Conservation (phyloP, 805 yeast genomes). For the Maudiozyma serrabonitensis region DNA sequence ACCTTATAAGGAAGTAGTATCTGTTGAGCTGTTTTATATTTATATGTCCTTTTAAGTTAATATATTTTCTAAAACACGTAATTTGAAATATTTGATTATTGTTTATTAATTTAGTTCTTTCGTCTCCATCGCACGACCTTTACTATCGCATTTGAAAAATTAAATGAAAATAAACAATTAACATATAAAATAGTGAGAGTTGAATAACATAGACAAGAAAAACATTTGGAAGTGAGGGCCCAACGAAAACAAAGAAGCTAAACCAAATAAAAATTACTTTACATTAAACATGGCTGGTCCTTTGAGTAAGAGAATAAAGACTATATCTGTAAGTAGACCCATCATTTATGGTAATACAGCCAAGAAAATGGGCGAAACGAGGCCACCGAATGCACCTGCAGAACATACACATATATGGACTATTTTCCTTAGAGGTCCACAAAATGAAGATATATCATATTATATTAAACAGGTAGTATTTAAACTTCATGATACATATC, state of each 20-base stretch:
- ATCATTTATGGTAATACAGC: slow-evolving; percentile 77
- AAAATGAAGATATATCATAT: slow-evolving; percentile 68
- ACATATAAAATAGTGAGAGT: not conserved
- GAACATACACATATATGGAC: slow-evolving; percentile 98
- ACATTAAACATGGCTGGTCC: slow-evolving; percentile 15
- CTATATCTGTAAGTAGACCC: slow-evolving; percentile 66
- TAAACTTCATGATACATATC: slow-evolving; percentile 91
- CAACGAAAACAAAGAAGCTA: too few species aligned
- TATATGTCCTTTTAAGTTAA: too few species aligned
- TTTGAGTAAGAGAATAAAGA: slow-evolving; percentile 31
- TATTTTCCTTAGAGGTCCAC: slow-evolving; percentile 75
- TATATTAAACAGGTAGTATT: slow-evolving; percentile 85
- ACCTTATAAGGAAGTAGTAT: too few species aligned
- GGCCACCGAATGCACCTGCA: slow-evolving; percentile 55
- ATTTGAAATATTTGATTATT: not conserved
- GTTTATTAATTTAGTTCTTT: too few species aligned
- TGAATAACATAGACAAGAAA: too few species aligned
- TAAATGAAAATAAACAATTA: not conserved
- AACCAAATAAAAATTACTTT: not conserved
- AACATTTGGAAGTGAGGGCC: too few species aligned
- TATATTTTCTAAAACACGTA: not conserved
- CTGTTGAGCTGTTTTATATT: too few species aligned
- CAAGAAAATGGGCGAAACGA: slow-evolving; percentile 47
- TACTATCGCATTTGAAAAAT: too few species aligned
- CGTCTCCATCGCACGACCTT: too few species aligned